Conservation (phyloP, 257 asterid species). For the Nicotiana tomentosiformis region DNA sequence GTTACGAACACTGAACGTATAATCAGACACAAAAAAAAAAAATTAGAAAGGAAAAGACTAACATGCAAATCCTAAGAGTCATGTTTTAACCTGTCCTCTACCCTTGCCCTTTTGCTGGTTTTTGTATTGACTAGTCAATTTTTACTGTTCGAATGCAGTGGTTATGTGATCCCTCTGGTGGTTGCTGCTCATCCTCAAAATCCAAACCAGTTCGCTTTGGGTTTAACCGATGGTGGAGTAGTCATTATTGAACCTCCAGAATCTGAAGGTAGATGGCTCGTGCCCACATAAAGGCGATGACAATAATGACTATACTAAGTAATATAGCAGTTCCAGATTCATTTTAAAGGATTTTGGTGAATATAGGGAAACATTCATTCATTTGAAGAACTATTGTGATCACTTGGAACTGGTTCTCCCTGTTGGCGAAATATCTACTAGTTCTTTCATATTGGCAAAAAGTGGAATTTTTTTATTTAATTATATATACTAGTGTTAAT, state of each 20-base stretch:
- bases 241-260: constrained; percentile 47
- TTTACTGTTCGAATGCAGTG: constrained; percentile 23
- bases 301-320: neutral
- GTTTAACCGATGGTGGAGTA: constrained; percentile 56
- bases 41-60: too few species aligned
- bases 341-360: neutral
- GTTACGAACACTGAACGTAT: neutral
- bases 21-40: too few species aligned
- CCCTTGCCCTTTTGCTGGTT: neutral
- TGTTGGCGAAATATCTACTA: neutral
- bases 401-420: neutral
- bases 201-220: constrained; percentile 61
- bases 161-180: constrained; percentile 37
- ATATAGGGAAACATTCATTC: neutral
- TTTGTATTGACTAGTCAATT: neutral
- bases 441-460: neutral
- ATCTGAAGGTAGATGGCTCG: constrained; percentile 39
- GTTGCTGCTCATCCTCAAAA: constrained; percentile 67
- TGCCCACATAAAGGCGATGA: neutral
- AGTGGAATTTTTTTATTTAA: neutral
- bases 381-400: neutral
- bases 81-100: too few species aligned
- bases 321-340: neutral
- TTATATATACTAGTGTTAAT: neutral
- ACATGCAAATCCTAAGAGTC: too few species aligned